Evolutionary conservation across 139 green algal genomes (phyloP).

Genomic region (Volvox reticuliferus): DNA sequence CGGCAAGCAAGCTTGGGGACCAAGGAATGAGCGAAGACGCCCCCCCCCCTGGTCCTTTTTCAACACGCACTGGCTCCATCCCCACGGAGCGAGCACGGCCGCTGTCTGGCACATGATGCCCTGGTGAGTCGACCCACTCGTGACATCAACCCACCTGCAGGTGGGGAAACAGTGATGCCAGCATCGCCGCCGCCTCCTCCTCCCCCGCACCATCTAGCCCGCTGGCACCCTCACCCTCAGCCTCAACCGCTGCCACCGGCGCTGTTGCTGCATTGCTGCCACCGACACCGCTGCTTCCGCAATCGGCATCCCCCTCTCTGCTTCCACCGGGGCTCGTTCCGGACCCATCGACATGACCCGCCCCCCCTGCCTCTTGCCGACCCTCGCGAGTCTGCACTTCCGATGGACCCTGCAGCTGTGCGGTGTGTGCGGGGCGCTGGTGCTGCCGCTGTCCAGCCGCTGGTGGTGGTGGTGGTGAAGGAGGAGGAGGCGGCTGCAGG

Average conservation of each 20-base stretch:
- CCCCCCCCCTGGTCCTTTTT: not conserved
- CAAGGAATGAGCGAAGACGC: not conserved
- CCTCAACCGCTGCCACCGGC: not conserved
- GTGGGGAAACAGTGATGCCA: conserved; percentile 9
- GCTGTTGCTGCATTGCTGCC: not conserved
- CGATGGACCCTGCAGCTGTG: not conserved
- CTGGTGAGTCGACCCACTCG: no score
- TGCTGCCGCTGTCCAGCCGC: not conserved
- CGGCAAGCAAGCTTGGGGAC: not conserved
- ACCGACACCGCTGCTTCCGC: not conserved
- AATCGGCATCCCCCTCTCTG: not conserved
- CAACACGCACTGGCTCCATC: no score
- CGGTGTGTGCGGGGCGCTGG: not conserved
- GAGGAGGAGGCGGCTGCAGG: not conserved
- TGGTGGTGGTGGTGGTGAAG: not conserved
- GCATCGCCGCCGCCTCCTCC: not conserved
- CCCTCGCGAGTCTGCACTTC: no score
- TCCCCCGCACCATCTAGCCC: not conserved
- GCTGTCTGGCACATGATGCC: no score
- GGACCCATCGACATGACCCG: no score
- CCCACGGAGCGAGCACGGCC: no score
- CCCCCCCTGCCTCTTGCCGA: no score
- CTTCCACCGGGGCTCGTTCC: not conserved
- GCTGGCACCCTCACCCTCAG: not conserved
- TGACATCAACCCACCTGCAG: not conserved